Conservation (phyloP, 805 yeast species). For the Kodamaea lidongshanica region DNA sequence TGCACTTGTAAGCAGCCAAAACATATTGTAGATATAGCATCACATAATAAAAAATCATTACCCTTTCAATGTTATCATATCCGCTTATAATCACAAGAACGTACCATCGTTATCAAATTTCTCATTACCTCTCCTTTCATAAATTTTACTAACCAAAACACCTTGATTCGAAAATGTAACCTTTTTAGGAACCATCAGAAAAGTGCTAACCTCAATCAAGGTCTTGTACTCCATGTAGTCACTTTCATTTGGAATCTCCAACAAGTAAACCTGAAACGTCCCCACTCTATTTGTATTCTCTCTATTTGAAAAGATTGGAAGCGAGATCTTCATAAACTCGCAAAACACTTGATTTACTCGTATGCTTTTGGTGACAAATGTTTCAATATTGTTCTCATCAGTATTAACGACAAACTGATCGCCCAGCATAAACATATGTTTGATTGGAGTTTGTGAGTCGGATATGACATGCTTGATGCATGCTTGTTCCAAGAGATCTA, state of each 20-base stretch:
- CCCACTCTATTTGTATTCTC: constrained; percentile 25
- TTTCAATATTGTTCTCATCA: constrained; percentile 18
- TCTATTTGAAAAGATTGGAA: constrained; percentile 24
- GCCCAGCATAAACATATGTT: constrained; percentile 20
- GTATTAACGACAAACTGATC: constrained; percentile 28
- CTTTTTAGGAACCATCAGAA: constrained; percentile 6
- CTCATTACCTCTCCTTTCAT: too few relatives aligned
- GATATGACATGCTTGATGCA: constrained; percentile 23
- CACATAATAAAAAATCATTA: too few relatives aligned
- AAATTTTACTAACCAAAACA: constrained; percentile 9
- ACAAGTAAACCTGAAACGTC: constrained; percentile 26
- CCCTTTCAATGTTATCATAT: too few relatives aligned
- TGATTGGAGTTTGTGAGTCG: not conserved
- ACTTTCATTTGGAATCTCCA: constrained; percentile 11
- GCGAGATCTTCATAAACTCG: constrained; percentile 29
- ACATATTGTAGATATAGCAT: too few relatives aligned
- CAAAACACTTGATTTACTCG: constrained; percentile 8
- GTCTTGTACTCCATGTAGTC: constrained; percentile 14
- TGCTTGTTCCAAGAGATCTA: constrained; percentile 19
- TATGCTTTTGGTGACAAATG: constrained; percentile 20
- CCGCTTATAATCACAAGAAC: too few relatives aligned
- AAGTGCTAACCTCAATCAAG: constrained; percentile 16
- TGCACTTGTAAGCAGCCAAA: too few relatives aligned
- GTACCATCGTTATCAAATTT: too few relatives aligned
- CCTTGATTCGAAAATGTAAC: constrained; percentile 6